phyloP scores from a whole-genome alignment of 2,329 filamentous ascomycete genomes.

The Aspergillus arachidicola region DNA sequence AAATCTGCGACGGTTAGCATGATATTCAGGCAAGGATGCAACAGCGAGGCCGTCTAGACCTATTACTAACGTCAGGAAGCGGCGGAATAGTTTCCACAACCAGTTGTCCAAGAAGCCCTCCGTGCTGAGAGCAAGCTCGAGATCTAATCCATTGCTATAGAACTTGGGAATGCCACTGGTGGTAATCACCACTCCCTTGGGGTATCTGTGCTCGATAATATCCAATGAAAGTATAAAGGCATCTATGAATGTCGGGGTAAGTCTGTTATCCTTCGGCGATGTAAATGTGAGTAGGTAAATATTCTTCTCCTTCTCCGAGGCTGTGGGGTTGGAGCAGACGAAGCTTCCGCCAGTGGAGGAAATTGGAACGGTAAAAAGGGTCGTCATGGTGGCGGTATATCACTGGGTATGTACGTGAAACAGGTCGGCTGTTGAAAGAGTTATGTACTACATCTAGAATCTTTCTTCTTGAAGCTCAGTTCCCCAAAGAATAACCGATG shows the following conservation, averaged over 20 bases:
- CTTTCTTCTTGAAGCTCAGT: not conserved
- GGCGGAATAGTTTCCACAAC: conserved; percentile 66
- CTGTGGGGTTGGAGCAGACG: conserved; percentile 62
- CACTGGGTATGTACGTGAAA: not conserved
- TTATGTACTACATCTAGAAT: not conserved
- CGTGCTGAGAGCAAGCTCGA: conserved; percentile 64
- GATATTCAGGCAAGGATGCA: not conserved
- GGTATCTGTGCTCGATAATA: conserved; percentile 68
- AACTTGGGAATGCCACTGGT: conserved; percentile 77
- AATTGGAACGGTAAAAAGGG: conserved; percentile 65
- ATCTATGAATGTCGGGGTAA: conserved; percentile 68
- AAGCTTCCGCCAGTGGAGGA: conserved; percentile 59
- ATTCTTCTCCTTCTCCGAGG: conserved; percentile 37
- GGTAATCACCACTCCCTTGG: conserved; percentile 74
- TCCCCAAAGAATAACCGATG: not conserved
- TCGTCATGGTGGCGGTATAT: conserved; percentile 26
- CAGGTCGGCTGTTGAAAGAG: no score
- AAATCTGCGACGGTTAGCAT: conserved; percentile 48
- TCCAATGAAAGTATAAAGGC: conserved; percentile 72
- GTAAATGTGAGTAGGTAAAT: conserved; percentile 75
- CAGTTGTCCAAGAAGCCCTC: conserved; percentile 63
- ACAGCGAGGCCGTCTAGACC: not conserved
- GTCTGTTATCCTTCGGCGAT: conserved; percentile 74
- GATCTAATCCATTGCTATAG: conserved; percentile 81
- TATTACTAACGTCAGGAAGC: conserved; percentile 59